Base-by-base conservation (phyloP, 2,329 filamentous ascomycete species). In the Sporothrix protearum region DNA sequence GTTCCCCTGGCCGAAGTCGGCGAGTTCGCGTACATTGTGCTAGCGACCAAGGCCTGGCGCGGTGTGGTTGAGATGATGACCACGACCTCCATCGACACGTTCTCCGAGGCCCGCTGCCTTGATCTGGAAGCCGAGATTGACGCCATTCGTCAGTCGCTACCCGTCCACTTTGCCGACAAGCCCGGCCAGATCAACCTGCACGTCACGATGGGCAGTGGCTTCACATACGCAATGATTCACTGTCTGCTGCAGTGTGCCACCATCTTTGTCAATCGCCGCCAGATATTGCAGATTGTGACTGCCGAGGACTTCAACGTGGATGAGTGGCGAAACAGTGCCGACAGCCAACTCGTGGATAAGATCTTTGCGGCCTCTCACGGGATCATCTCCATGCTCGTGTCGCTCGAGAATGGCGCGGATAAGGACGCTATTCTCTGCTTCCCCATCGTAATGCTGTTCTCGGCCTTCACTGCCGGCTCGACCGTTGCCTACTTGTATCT, bases 361-460 rank as follows among this genome's bases (percentile, higher is more conserved):
- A 85, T 89, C 70, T 86, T 89, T 73, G 85, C 84, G 8, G 85
- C 87, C 3, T 88, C 86, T 73, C 87, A 89, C 75, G 85, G 83
- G 77, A 87, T 87, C 73, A 85, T 88, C 66, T 83, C 84, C 6
- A 83, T 88, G 70, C 80, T 89, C 25, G 81, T 83, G 3, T 84
- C 86, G 1, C 83, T 89, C 2, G 87, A 89, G 78, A 78, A 82
- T 12, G 86, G 86, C 10, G 81, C 84, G 0, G 86, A 89, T 69
- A 88, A 88, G 80, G 86, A 88, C 70, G 81, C 82, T 30, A 82
- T 85, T n/a, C 81, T 86, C n/a, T 88, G 85, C 78, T 87, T 88
- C 79, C 87, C 87, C 49, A 86, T 89, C 70, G 87, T 88, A 73
- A 89, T 89, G 87, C 81, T 89, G 14, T 89, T 89, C 77, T 86